These are phyloP conservation scores for Sophora flavescens DNA, from an alignment of 306 rosid genomes.

Conservation along the genomic window DNA sequence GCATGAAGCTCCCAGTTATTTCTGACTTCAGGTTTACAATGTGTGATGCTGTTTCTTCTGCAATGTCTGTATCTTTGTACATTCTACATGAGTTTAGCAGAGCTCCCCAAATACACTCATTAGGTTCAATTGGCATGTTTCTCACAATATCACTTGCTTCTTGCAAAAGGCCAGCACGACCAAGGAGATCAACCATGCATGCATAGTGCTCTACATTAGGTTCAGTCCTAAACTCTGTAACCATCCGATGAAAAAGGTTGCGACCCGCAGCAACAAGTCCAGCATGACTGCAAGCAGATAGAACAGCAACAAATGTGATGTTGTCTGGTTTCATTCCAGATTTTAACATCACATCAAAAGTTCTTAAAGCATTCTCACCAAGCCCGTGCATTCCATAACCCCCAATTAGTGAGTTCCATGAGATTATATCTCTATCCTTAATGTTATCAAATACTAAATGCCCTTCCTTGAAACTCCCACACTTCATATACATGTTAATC, in stretches of 20 bases:
- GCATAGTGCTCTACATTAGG: conserved; percentile 86
- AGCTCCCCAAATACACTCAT: conserved; percentile 82
- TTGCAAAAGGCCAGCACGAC: conserved; percentile 79
- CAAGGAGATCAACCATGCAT: conserved; percentile 86
- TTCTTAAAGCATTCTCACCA: conserved; percentile 69
- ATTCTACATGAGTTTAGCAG: conserved; percentile 78
- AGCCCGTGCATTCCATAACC: conserved; percentile 89
- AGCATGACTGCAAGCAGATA: conserved; percentile 88
- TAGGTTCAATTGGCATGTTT: conserved; percentile 79
- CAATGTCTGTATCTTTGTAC: conserved; percentile 63
- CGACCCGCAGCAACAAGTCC: conserved; percentile 73
- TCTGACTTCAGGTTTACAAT: conserved; percentile 55
- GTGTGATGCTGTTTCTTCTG: conserved; percentile 63
- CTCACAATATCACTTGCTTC: conserved; percentile 73
- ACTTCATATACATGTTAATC: conserved; percentile 82
- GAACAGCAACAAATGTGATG: conserved; percentile 70
- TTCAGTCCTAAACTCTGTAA: conserved; percentile 55
- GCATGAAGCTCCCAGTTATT: conserved; percentile 73
- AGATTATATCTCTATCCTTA: conserved; percentile 64
- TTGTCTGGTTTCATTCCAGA: conserved; percentile 70
- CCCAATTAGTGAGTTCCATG: conserved; percentile 86
- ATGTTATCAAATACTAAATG: conserved; percentile 62
- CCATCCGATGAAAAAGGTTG: conserved; percentile 64
- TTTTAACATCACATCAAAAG: conserved; percentile 65
- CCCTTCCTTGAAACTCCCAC: conserved; percentile 75